Evolutionary conservation across 257 asterid genomes (phyloP), one percentile per base, ranked within the genome.

Genomic region (Capsicum rhomboideum): DNA sequence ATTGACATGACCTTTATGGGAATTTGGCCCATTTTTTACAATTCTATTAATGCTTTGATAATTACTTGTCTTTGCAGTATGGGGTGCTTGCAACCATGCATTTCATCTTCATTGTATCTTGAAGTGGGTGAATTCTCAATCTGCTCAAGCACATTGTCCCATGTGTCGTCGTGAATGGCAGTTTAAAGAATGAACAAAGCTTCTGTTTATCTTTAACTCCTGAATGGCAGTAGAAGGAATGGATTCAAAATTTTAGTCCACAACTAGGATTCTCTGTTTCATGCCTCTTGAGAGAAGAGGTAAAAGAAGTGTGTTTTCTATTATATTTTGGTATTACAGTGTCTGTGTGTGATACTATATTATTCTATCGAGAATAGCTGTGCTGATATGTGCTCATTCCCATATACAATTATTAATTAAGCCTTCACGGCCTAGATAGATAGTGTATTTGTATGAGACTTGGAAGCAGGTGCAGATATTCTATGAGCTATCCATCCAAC

Each of bases 111-210:
- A 96, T 89, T 96, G 98, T 84, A 96, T 96, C 82, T 91, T 96
- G 91, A 96, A 96, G 88, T 96, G 99, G 99, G 98, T 96, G 81
- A 94, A 96, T 86, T 91, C 97, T 0, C 99, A 94, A 89, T 94
- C 97, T 78, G 86, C 96, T 52, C 97, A 91, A 86, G 97, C 99
- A 14, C 99, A 94, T 86, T 96, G 99, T 72, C 98, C 99, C 72
- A 94, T 96, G 97, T 95, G 99, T 85, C 95, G 99, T 37, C 87
- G 98, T 87, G 99, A 95, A 83, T 95, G 99, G 98, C 97, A 96
- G 90, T 96, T 93, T 84, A 94, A 96, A 87, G 98, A 90, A 71
- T 95, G 82, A 88, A 21, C 59, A 52, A 61, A n/a, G 20, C 28
- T 72, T 34, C 14, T 42, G 53, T 56, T 34, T 44, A 75, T 75